Conservation (phyloP, 805 yeast species). For the Dipodascus albidus region DNA sequence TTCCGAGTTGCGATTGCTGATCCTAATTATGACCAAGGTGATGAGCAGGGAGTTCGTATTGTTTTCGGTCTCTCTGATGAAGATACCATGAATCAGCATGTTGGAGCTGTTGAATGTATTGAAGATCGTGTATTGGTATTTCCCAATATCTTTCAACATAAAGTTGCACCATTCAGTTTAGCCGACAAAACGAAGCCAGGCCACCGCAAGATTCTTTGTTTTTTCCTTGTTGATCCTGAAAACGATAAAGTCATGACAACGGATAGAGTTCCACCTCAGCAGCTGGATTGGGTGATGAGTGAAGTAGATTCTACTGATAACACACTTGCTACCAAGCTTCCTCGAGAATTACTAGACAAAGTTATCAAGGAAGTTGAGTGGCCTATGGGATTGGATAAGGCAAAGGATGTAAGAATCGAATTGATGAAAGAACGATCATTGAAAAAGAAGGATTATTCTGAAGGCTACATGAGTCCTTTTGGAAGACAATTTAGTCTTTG, state of each 20-base stretch:
- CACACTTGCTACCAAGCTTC: slow-evolving; percentile 5
- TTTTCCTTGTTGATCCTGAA: slow-evolving; percentile 30
- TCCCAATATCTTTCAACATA: slow-evolving; percentile 31
- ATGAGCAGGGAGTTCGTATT: slow-evolving; percentile 18
- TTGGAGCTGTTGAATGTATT: slow-evolving; percentile 22
- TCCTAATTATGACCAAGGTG: slow-evolving; percentile 29
- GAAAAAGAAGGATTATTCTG: slow-evolving; percentile 12
- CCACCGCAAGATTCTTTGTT: slow-evolving; percentile 30
- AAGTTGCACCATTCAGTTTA: slow-evolving; percentile 30
- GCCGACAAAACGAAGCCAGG: slow-evolving; percentile 28
- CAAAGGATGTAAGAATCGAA: slow-evolving; percentile 22
- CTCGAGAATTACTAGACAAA: slow-evolving; percentile 6
- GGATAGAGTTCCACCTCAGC: slow-evolving; percentile 30
- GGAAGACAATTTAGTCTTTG: slow-evolving; percentile 24
- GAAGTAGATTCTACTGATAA: slow-evolving; percentile 3
- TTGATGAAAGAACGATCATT: slow-evolving; percentile 28
- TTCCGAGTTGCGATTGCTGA: slow-evolving; percentile 25
- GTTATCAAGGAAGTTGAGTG: slow-evolving; percentile 4
- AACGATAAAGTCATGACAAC: slow-evolving; percentile 23
- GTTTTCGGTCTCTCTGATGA: slow-evolving; percentile 26
- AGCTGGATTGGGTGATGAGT: slow-evolving; percentile 26
- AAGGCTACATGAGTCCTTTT: slow-evolving; percentile 17
- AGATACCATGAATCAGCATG: slow-evolving; percentile 16
- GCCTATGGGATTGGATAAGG: slow-evolving; percentile 20
- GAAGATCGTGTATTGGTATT: slow-evolving; percentile 27